A percentile compares a stretch with the other conserved stretches of the same genome.
These are phyloP conservation scores for Fomitiporia mediterranea DNA, from an alignment of 1,284 basidiomycete species.

Conservation along the genomic window DNA sequence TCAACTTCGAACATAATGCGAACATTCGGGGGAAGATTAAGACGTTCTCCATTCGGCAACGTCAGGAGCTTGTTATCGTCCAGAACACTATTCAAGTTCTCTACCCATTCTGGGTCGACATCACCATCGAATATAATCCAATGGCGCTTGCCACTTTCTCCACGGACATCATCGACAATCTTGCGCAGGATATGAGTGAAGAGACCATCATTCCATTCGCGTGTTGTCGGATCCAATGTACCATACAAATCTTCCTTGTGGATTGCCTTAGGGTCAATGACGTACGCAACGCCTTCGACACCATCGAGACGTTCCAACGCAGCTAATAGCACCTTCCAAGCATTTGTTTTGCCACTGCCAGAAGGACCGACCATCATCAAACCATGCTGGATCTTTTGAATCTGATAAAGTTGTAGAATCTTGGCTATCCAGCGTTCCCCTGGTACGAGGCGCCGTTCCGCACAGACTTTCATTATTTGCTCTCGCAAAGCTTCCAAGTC, in stretches of 20 bases:
- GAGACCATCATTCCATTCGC: conserved; percentile 99
- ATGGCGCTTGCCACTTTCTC: conserved; percentile 94
- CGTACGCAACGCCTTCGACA: conserved; percentile 88
- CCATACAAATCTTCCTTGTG: conserved; percentile 98
- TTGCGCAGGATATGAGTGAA: conserved; percentile 98
- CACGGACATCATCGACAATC: conserved; percentile 97
- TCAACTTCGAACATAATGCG: conserved; percentile 99
- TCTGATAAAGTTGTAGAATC: conserved; percentile 97
- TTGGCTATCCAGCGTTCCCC: conserved; percentile 93
- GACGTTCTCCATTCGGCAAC: conserved; percentile 95
- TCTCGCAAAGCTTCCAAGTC: conserved; percentile 82
- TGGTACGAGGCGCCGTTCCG: conserved; percentile 78
- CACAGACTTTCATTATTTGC: conserved; percentile 85
- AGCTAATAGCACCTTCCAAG: conserved; percentile 91
- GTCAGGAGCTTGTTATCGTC: conserved; percentile 99
- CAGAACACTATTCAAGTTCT: conserved; percentile 98
- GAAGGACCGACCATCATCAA: conserved; percentile 99
- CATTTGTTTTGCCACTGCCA: conserved; percentile 95
- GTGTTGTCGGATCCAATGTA: conserved; percentile 93
- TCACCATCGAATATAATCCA: conserved; percentile 99
- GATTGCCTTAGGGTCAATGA: conserved; percentile 99
- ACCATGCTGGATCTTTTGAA: conserved; percentile 99
- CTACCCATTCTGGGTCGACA: conserved; percentile 99
- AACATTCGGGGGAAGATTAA: conserved; percentile 95
- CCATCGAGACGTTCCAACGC: conserved; percentile 93